Conservation (phyloP, 2,329 filamentous ascomycete species). For the Hirsutella minnesotensis region DNA sequence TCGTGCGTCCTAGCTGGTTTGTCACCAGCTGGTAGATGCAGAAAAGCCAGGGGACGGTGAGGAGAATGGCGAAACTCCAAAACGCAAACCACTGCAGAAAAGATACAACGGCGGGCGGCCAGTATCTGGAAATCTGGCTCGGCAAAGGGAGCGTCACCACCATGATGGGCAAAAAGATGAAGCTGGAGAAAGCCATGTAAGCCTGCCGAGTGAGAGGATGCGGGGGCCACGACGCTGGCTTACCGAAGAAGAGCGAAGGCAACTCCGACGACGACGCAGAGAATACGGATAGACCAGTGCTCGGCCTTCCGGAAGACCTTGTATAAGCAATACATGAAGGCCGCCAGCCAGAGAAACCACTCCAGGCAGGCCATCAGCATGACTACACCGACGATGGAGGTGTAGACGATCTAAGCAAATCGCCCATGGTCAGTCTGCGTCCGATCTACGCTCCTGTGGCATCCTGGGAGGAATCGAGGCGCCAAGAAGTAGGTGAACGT, state of each 20-base stretch:
- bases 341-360: slow-evolving; percentile 91
- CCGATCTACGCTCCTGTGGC: no score
- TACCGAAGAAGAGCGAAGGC: slow-evolving; percentile 69
- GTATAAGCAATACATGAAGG: slow-evolving; percentile 80
- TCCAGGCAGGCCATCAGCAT: slow-evolving; percentile 80
- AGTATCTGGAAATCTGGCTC: slow-evolving; percentile 55
- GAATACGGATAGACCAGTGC: slow-evolving; percentile 67
- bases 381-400: slow-evolving; percentile 65
- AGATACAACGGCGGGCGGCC: slow-evolving; percentile 55
- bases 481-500: slow-evolving; percentile 7
- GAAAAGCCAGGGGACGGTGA: slow-evolving; percentile 85
- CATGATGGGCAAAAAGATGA: slow-evolving; percentile 88
- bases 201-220: no score
- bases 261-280: slow-evolving; percentile 65
- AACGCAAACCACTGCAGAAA: slow-evolving; percentile 92
- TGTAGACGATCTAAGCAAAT: slow-evolving; percentile 64
- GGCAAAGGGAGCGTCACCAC: slow-evolving; percentile 83
- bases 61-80: slow-evolving; percentile 75
- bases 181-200: slow-evolving; percentile 29
- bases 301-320: slow-evolving; percentile 88
- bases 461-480: background rate
- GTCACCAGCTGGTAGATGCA: slow-evolving; percentile 88
- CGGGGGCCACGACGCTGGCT: no score
- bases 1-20: slow-evolving; percentile 69
- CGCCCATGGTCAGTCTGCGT: background rate